Conservation (phyloP, 768 basidiomycete species). For the Rhodotorula graminis region DNA sequence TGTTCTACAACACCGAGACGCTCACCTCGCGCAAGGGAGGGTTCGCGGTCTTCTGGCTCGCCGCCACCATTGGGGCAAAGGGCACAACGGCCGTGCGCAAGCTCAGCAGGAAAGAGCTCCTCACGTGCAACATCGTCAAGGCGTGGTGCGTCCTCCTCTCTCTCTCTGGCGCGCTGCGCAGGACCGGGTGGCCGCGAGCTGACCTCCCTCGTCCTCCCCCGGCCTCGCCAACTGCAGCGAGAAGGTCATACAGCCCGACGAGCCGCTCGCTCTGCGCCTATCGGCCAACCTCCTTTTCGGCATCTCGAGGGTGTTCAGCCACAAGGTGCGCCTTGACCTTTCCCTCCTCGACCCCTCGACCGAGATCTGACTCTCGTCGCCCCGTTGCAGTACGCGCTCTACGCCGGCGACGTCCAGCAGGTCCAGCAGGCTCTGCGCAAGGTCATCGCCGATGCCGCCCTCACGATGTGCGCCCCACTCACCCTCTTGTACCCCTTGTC, state of each 20-base stretch:
- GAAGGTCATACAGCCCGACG: slow-evolving; percentile 22
- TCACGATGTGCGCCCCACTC: not conserved
- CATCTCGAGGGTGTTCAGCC: slow-evolving; percentile 32
- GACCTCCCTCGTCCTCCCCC: not conserved
- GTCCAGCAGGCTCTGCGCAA: slow-evolving; percentile 29
- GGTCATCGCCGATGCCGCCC: slow-evolving; percentile 11
- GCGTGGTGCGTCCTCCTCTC: slow-evolving; percentile 26
- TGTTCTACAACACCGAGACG: slow-evolving; percentile 33
- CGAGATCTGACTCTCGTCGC: not conserved
- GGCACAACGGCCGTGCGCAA: slow-evolving; percentile 15
- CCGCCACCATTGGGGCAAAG: slow-evolving; percentile 21
- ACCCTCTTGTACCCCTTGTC: not conserved
- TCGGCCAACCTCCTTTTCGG: slow-evolving; percentile 26
- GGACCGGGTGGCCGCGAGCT: not conserved
- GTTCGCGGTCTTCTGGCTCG: slow-evolving; percentile 35
- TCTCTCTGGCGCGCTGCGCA: not conserved
- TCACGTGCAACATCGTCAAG: slow-evolving; percentile 22
- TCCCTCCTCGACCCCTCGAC: not conserved
- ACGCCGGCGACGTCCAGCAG: slow-evolving; percentile 21
- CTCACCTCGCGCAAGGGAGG: slow-evolving; percentile 34
- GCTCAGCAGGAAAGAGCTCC: slow-evolving; percentile 25
- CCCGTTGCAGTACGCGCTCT: slow-evolving; percentile 20
- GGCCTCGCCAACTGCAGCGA: slow-evolving; percentile 11
- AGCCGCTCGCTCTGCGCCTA: slow-evolving; percentile 34
- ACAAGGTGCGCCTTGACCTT: slow-evolving; percentile 22